Conservation (phyloP, 441 rosid genomes). For the Populus tomentosa region DNA sequence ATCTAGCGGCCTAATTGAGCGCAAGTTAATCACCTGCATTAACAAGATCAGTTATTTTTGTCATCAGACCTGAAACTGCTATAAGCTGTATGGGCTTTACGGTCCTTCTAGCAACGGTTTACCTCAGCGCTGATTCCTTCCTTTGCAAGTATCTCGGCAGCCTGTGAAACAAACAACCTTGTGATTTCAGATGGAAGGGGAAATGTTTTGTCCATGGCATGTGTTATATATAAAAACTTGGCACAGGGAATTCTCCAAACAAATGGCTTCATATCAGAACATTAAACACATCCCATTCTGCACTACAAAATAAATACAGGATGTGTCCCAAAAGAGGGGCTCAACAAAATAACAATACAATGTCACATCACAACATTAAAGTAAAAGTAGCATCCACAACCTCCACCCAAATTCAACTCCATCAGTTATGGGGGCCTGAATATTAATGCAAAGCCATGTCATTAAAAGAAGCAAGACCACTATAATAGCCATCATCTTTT, state of each 20-base stretch:
- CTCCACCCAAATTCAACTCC: not conserved
- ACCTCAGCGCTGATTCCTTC: slow-evolving; percentile 97
- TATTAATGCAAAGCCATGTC: not conserved
- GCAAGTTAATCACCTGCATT: slow-evolving; percentile 76
- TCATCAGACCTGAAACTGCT: not conserved
- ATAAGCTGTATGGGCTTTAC: not conserved
- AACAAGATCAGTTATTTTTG: not conserved
- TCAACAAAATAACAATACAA: not conserved
- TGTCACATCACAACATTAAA: not conserved
- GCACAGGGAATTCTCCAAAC: not conserved
- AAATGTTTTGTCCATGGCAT: not conserved
- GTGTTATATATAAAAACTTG: too few species aligned
- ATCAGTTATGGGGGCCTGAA: not conserved
- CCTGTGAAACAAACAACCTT: slow-evolving; percentile 39
- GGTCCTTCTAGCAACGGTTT: slow-evolving; percentile 9
- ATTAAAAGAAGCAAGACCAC: not conserved
- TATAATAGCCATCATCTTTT: not conserved
- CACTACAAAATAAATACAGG: not conserved
- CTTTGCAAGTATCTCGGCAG: slow-evolving; percentile 85
- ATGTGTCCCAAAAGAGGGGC: not conserved
- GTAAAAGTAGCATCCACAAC: not conserved
- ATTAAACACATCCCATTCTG: not conserved
- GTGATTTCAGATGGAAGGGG: not conserved
- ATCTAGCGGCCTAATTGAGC: slow-evolving; percentile 92
- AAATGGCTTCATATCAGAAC: not conserved